Percentiles rank a stretch among this genome's conserved stretches.
Conservation (phyloP, 306 rosid genomes). For the Prunus mume region DNA sequence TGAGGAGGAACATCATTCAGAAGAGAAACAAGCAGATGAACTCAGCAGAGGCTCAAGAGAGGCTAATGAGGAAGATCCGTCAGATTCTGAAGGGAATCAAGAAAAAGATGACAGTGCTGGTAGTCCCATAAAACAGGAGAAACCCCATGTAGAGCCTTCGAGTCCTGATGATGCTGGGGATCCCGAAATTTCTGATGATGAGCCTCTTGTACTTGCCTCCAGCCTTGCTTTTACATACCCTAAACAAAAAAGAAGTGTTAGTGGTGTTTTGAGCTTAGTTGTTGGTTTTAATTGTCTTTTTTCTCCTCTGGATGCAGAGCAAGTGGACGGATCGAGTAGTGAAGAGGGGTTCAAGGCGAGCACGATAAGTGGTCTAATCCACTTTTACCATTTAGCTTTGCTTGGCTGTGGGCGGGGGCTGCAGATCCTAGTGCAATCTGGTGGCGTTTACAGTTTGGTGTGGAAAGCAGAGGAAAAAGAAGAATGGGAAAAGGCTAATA, state of each 20-base stretch:
- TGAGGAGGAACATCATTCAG: conserved; percentile 43
- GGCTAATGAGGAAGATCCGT: conserved; percentile 37
- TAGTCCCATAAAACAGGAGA: conserved; percentile 37
- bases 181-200: conserved; percentile 74
- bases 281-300: background rate
- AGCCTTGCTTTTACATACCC: conserved; percentile 12
- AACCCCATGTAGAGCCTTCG: conserved; percentile 28
- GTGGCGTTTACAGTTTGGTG: conserved; percentile 14
- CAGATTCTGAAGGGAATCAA: conserved; percentile 45
- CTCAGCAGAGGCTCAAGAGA: conserved; percentile 45
- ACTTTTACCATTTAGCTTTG: conserved; percentile 10
- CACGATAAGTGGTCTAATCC: conserved; percentile 25
- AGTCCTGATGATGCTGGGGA: conserved; percentile 26
- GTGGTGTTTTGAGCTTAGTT: background rate
- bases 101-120: conserved; percentile 31
- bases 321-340: conserved; percentile 67
- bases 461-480: conserved; percentile 33
- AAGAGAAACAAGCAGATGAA: conserved; percentile 51
- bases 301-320: conserved; percentile 46
- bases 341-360: conserved; percentile 42
- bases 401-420: conserved; percentile 17
- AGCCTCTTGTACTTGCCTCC: conserved; percentile 71
- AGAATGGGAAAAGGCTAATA: conserved; percentile 37
- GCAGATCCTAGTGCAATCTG: conserved; percentile 28
- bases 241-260: background rate